Conservation (phyloP, 2,329 filamentous ascomycete species). For the Neonectria neomacrospora region DNA sequence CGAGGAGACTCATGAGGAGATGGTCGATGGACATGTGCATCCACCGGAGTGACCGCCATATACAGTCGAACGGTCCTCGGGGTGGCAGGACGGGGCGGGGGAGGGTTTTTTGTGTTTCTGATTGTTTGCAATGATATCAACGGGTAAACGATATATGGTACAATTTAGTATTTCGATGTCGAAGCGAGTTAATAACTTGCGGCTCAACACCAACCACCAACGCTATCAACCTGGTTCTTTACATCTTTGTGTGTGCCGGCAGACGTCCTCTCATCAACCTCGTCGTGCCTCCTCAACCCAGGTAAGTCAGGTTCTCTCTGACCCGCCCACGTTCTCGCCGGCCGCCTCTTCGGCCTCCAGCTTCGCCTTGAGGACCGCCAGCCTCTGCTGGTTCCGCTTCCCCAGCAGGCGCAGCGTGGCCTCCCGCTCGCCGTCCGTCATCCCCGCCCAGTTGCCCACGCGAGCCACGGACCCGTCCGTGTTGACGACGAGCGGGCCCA, state of each 20-base stretch:
- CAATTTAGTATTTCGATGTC: conserved; percentile 34
- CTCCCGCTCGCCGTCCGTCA: conserved; percentile 74
- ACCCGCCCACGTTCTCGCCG: background rate
- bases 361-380: conserved; percentile 60
- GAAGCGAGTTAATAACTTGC: conserved; percentile 12
- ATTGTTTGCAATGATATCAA: conserved; percentile 44
- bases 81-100: conserved; percentile 21
- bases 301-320: background rate
- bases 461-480: conserved; percentile 76
- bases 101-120: conserved; percentile 32
- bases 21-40: conserved; percentile 32
- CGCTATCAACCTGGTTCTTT: background rate
- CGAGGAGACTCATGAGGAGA: conserved; percentile 24
- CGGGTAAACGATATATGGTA: conserved; percentile 41
- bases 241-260: background rate
- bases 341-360: conserved; percentile 31
- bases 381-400: conserved; percentile 73
- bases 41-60: conserved; percentile 36
- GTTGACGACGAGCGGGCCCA: conserved; percentile 81
- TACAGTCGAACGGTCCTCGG: conserved; percentile 23
- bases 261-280: background rate
- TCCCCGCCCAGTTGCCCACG: conserved; percentile 78
- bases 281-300: background rate
- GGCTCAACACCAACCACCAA: background rate
- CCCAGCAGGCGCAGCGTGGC: conserved; percentile 75